phyloP scores from a whole-genome alignment of 2,329 filamentous ascomycete species.

The Myriosclerotinia duriaeana region DNA sequence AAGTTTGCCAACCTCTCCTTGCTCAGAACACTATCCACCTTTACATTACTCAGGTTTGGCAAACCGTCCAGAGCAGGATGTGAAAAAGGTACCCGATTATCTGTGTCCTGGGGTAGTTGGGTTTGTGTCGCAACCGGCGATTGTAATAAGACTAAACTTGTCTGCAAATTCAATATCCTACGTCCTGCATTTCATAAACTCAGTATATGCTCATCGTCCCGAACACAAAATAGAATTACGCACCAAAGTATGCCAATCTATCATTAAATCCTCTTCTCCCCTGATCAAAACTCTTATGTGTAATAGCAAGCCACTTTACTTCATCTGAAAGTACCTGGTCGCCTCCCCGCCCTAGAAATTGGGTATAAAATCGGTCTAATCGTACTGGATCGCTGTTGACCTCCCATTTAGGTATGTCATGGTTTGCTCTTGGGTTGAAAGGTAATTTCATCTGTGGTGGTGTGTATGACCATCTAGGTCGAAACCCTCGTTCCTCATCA shows the following conservation, averaged over 20 bases:
- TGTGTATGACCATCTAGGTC: conserved; percentile 70
- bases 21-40: conserved; percentile 61
- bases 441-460: conserved; percentile 69
- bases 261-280: conserved; percentile 94
- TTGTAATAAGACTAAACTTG: conserved; percentile 60
- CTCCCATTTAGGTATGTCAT: conserved; percentile 52
- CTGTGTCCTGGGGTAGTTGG: conserved; percentile 48
- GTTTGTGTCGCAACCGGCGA: conserved; percentile 40
- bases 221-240: conserved; percentile 30
- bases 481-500: conserved; percentile 41
- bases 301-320: conserved; percentile 93
- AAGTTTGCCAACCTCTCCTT: conserved; percentile 66
- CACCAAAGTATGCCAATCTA: conserved; percentile 84
- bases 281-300: conserved; percentile 98
- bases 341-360: conserved; percentile 71
- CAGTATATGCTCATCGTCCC: conserved; percentile 25
- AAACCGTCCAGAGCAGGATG: conserved; percentile 72
- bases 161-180: conserved; percentile 58
- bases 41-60: conserved; percentile 64
- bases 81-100: conserved; percentile 59
- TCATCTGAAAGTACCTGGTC: conserved; percentile 79
- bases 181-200: conserved; percentile 49
- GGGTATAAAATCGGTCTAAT: conserved; percentile 75
- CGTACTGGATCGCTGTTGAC: conserved; percentile 74
- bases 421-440: conserved; percentile 54